phyloP scores from a whole-genome alignment of 1,139 yeast species.

The Pichiaceae sp. region DNA sequence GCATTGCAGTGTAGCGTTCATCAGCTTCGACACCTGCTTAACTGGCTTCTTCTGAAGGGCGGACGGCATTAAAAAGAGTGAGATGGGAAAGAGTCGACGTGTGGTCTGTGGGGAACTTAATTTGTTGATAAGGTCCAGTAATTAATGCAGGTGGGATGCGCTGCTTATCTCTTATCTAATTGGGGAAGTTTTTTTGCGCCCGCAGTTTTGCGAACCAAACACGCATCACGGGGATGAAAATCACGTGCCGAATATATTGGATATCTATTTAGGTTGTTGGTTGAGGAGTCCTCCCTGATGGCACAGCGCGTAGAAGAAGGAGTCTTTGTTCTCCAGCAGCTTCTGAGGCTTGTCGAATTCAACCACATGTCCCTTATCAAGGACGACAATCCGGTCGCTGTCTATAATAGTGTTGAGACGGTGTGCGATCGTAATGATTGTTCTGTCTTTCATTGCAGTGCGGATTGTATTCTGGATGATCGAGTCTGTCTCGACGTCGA shows the following conservation, averaged over 20 bases:
- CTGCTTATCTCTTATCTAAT: too few species aligned
- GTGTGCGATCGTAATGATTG: conserved; percentile 92
- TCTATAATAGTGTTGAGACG: conserved; percentile 90
- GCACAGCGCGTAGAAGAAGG: conserved; percentile 72
- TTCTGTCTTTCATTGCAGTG: conserved; percentile 74
- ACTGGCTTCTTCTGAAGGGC: conserved; percentile 11
- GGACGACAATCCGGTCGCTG: conserved; percentile 78
- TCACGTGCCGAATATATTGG: too few species aligned
- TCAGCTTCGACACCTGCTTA: conserved; percentile 20
- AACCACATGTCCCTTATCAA: conserved; percentile 76
- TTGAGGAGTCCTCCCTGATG: conserved; percentile 49
- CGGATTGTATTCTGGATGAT: conserved; percentile 84
- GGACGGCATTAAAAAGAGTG: not conserved
- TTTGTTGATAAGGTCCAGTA: too few species aligned
- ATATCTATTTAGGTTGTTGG: too few species aligned
- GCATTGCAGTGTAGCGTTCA: conserved; percentile 21
- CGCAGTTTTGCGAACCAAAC: too few species aligned
- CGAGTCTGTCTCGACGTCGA: conserved; percentile 90
- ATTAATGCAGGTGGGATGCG: too few species aligned
- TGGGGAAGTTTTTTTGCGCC: too few species aligned
- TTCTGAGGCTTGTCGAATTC: conserved; percentile 79
- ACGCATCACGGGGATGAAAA: too few species aligned
- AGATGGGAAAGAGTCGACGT: not conserved
- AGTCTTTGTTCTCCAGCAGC: conserved; percentile 56
- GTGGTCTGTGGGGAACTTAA: too few species aligned